Evolutionary conservation across 306 rosid genomes (phyloP).

Genomic region (Lotus japonicus): DNA sequence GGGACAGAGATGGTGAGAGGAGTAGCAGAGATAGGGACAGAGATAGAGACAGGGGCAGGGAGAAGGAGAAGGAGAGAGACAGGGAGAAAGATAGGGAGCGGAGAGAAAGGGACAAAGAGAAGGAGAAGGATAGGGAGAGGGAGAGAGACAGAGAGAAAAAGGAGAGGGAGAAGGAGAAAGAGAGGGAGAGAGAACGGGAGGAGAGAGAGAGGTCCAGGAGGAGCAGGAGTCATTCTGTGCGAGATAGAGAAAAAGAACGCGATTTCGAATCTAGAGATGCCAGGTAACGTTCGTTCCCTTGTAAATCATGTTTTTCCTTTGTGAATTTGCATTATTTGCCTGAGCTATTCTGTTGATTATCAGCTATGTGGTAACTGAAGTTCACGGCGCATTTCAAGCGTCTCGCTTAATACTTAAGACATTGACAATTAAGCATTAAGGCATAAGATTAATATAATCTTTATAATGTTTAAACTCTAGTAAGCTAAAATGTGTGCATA

Average conservation of each 20-base stretch:
- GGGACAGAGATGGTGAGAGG: slow-evolving; percentile 27
- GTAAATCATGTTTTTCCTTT: neutral
- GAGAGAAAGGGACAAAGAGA: slow-evolving; percentile 6
- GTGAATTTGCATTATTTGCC: neutral
- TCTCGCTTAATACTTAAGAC: neutral
- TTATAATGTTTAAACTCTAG: neutral
- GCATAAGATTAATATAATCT: neutral
- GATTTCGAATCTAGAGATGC: slow-evolving; percentile 64
- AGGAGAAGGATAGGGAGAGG: neutral
- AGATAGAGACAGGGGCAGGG: slow-evolving; percentile 9
- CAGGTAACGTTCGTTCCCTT: slow-evolving; percentile 40
- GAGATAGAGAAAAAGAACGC: slow-evolving; percentile 59
- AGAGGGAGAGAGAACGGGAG: slow-evolving; percentile 20
- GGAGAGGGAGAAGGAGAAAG: slow-evolving; percentile 24
- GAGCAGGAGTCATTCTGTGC: slow-evolving; percentile 53
- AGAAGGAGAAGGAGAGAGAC: slow-evolving; percentile 27
- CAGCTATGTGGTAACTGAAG: too few relatives aligned
- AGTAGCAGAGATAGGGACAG: slow-evolving; percentile 17
- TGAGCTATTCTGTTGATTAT: neutral
- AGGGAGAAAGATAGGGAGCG: slow-evolving; percentile 33
- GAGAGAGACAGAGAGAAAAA: slow-evolving; percentile 17
- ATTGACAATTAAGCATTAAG: neutral
- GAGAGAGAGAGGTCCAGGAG: slow-evolving; percentile 49
- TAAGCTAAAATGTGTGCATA: neutral
- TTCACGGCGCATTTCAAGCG: neutral